phyloP scores from a whole-genome alignment of 805 yeast genomes.

The Cyberlindnera xishuangbannaensis region DNA sequence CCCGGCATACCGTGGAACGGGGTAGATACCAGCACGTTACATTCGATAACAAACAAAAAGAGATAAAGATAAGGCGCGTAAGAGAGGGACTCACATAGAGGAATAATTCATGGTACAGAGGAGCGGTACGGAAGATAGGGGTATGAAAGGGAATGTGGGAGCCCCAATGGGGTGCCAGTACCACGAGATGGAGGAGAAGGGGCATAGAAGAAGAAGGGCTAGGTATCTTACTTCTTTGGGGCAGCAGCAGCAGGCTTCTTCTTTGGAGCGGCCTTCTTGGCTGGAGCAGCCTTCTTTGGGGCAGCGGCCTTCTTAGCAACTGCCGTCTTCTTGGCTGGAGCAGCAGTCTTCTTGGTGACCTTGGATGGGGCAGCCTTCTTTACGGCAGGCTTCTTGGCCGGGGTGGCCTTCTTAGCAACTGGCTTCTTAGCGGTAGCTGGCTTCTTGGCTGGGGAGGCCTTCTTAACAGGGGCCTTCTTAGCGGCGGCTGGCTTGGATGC shows the following conservation, averaged over 20 bases:
- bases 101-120: too few species aligned
- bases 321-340: constrained; percentile 25
- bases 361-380: constrained; percentile 10
- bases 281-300: constrained; percentile 26
- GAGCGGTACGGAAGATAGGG: too few species aligned
- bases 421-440: constrained; percentile 26
- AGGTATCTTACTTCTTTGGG: constrained; percentile 16
- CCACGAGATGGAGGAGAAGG: too few species aligned
- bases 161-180: too few species aligned
- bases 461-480: constrained; percentile 7
- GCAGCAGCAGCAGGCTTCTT: constrained; percentile 28
- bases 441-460: constrained; percentile 24
- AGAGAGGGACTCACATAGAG: too few species aligned
- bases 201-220: too few species aligned
- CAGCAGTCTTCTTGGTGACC: constrained; percentile 2
- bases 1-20: too few species aligned
- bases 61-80: too few species aligned
- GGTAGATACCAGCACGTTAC: too few species aligned
- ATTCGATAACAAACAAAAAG: too few species aligned
- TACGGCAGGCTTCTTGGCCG: constrained; percentile 21
- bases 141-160: too few species aligned
- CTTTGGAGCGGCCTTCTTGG: constrained; percentile 22
- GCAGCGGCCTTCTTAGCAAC: constrained; percentile 27
- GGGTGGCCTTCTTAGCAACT: constrained; percentile 24
- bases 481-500: constrained; percentile 7